phyloP scores from a whole-genome alignment of 179 eudicot genomes.

The Monotropa hypopitys region DNA sequence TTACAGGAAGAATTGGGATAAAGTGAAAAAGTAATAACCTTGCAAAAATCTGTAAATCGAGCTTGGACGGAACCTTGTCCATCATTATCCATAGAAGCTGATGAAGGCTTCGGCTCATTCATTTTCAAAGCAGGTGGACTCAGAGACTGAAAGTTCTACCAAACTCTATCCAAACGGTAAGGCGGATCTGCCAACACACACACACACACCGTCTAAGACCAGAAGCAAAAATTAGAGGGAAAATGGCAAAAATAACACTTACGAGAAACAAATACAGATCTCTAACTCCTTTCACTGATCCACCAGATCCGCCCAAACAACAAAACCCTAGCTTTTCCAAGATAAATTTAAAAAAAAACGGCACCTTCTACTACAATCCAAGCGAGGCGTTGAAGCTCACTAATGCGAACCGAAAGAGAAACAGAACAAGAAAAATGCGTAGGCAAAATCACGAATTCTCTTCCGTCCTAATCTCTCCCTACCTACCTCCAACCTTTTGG shows the following conservation, averaged over 20 bases:
- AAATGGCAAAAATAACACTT: neutral
- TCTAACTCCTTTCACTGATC: neutral
- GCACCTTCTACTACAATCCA: neutral
- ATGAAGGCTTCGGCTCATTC: slow-evolving; percentile 8
- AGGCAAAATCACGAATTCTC: neutral
- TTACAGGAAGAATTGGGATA: neutral
- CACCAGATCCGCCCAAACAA: slow-evolving; percentile 3
- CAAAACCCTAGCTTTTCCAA: slow-evolving; percentile 8
- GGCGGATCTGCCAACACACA: neutral
- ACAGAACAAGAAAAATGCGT: neutral
- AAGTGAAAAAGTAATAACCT: slow-evolving; percentile 19
- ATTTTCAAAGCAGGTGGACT: slow-evolving; percentile 10
- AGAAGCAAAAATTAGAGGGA: neutral
- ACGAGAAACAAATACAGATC: neutral
- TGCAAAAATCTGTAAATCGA: slow-evolving; percentile 35
- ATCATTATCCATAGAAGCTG: neutral
- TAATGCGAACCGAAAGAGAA: neutral
- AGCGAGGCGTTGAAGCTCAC: neutral
- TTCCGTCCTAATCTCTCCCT: neutral
- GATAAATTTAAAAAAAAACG: neutral
- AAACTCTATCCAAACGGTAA: neutral
- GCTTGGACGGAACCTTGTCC: slow-evolving; percentile 17
- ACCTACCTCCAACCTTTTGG: neutral
- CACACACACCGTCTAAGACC: neutral
- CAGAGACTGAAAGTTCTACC: neutral